Evolutionary conservation across 2,329 filamentous ascomycete species (phyloP).

Genomic region (Apiospora koreana): DNA sequence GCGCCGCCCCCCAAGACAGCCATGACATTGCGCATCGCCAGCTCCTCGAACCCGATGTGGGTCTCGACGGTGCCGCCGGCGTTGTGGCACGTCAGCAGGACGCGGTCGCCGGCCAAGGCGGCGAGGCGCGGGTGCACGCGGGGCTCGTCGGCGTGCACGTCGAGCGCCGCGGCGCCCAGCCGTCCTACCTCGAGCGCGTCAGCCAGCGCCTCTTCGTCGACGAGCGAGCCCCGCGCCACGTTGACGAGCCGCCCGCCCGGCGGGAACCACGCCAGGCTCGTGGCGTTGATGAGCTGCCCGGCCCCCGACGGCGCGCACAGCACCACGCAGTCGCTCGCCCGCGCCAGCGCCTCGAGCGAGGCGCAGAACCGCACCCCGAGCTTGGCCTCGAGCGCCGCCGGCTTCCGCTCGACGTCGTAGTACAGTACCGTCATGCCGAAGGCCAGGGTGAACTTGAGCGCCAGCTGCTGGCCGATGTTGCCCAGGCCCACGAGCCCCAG

Average conservation of each 20-base stretch:
- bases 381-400: slow-evolving; percentile 40
- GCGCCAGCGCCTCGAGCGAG: slow-evolving; percentile 53
- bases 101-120: slow-evolving; percentile 42
- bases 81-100: slow-evolving; percentile 67
- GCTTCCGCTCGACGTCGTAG: slow-evolving; percentile 57
- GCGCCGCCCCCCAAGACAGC: slow-evolving; percentile 53
- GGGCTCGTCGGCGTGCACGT: slow-evolving; percentile 66
- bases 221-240: slow-evolving; percentile 63
- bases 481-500: slow-evolving; percentile 72
- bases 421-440: slow-evolving; percentile 71
- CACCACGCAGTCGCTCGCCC: slow-evolving; percentile 58
- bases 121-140: slow-evolving; percentile 48
- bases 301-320: slow-evolving; percentile 58
- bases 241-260: slow-evolving; percentile 63
- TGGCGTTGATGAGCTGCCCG: slow-evolving; percentile 48
- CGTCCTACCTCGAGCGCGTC: slow-evolving; percentile 55
- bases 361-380: slow-evolving; percentile 51
- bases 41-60: slow-evolving; percentile 65
- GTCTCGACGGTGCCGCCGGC: slow-evolving; percentile 68
- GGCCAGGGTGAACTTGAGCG: slow-evolving; percentile 54
- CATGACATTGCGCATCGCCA: slow-evolving; percentile 68
- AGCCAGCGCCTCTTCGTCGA: slow-evolving; percentile 65
- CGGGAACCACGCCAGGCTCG: slow-evolving; percentile 52
- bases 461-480: slow-evolving; percentile 64
- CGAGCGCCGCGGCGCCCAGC: slow-evolving; percentile 57